These are phyloP conservation scores for Neonothopanus nambi DNA, from an alignment of 1,284 basidiomycete species.

Conservation along the genomic window DNA sequence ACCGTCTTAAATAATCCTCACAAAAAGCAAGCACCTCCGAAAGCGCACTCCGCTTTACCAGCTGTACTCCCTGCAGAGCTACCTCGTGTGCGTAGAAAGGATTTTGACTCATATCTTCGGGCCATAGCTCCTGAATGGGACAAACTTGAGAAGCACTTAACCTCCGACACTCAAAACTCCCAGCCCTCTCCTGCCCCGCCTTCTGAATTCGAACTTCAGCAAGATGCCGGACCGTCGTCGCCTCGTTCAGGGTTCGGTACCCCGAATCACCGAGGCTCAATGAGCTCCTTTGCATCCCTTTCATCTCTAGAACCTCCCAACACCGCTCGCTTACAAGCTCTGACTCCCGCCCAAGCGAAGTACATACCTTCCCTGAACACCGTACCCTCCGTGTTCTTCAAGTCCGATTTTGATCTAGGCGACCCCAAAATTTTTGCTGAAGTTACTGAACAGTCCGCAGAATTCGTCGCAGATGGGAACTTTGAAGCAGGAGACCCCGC, in stretches of 20 bases:
- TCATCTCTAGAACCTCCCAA: slow-evolving; percentile 9
- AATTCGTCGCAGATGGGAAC: slow-evolving; percentile 18
- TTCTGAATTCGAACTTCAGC: slow-evolving; percentile 17
- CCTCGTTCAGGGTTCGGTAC: neutral
- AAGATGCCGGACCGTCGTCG: slow-evolving; percentile 6
- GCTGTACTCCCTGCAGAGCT: slow-evolving; percentile 69
- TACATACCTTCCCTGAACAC: slow-evolving; percentile 56
- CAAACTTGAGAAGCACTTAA: slow-evolving; percentile 47
- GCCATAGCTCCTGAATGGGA: slow-evolving; percentile 80
- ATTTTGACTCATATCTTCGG: slow-evolving; percentile 82
- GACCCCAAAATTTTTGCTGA: slow-evolving; percentile 82
- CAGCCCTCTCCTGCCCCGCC: slow-evolving; percentile 26
- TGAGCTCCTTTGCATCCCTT: slow-evolving; percentile 8
- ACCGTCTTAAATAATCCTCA: slow-evolving; percentile 79
- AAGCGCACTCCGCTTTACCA: slow-evolving; percentile 79
- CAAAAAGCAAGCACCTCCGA: slow-evolving; percentile 81
- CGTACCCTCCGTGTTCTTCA: slow-evolving; percentile 85
- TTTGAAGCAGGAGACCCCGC: slow-evolving; percentile 51
- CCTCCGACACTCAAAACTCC: slow-evolving; percentile 24
- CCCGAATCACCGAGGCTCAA: slow-evolving; percentile 2
- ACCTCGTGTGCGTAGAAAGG: slow-evolving; percentile 78
- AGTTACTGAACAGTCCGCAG: slow-evolving; percentile 63
- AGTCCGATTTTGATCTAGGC: slow-evolving; percentile 79
- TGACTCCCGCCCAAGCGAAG: slow-evolving; percentile 29
- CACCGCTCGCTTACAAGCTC: slow-evolving; percentile 17